phyloP scores from a whole-genome alignment of 805 yeast genomes.

The Cyberlindnera xishuangbannaensis region DNA sequence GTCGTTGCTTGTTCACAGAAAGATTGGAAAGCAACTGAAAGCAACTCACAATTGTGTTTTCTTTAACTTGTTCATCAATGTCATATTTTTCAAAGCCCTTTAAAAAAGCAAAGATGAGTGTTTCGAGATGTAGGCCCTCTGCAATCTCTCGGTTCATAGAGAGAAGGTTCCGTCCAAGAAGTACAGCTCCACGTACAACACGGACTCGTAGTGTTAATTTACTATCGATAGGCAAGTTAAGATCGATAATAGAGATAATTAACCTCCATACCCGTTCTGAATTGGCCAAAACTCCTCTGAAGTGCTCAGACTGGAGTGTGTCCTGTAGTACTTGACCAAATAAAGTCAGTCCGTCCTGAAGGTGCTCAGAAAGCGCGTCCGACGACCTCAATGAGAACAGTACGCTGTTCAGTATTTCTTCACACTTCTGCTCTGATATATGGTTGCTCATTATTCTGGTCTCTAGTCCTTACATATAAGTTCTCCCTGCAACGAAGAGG shows the following conservation, averaged over 20 bases:
- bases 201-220: constrained; percentile 24
- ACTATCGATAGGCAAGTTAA: not conserved
- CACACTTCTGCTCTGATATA: not conserved
- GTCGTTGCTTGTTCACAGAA: constrained; percentile 7
- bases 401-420: constrained; percentile 3
- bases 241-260: constrained; percentile 13
- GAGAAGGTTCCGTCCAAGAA: constrained; percentile 45
- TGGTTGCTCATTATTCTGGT: too few species aligned
- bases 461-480: too few species aligned
- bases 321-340: constrained; percentile 7
- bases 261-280: constrained; percentile 26
- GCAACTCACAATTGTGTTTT: constrained; percentile 1
- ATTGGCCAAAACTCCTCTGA: constrained; percentile 23
- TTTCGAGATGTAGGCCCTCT: constrained; percentile 15
- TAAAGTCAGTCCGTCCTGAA: constrained; percentile 1
- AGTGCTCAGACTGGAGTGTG: constrained; percentile 19
- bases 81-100: not conserved
- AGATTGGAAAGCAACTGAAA: constrained; percentile 19
- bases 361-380: not conserved
- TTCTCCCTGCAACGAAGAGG: too few species aligned
- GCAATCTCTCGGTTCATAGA: constrained; percentile 28
- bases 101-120: constrained; percentile 1
- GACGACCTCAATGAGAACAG: constrained; percentile 1
- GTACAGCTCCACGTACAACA: constrained; percentile 38
- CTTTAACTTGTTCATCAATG: not conserved